Percentiles rank a stretch among this genome's conserved stretches.
These are phyloP conservation scores for Alternaria ethzedia DNA, from an alignment of 2,329 filamentous ascomycete genomes.

Conservation along the genomic window DNA sequence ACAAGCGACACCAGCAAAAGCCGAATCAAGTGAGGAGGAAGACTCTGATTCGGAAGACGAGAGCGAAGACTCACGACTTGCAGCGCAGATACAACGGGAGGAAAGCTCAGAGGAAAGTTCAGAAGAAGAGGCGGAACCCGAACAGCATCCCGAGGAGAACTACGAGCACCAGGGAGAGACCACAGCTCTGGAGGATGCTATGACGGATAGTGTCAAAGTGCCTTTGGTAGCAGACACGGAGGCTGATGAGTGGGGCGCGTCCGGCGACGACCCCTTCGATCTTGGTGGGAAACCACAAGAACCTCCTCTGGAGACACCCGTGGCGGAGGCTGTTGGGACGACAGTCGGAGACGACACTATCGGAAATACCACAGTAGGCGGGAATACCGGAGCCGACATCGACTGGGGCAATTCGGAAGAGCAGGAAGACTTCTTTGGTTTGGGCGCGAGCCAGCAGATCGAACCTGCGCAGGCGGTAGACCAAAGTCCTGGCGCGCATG, in stretches of 20 bases:
- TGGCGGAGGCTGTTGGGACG: slow-evolving; percentile 38
- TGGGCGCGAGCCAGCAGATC: slow-evolving; percentile 16
- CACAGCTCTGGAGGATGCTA: slow-evolving; percentile 54
- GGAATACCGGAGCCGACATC: slow-evolving; percentile 36
- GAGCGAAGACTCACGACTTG: slow-evolving; percentile 40
- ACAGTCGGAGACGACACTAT: slow-evolving; percentile 41
- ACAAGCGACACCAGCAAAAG: not conserved
- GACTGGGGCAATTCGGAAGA: slow-evolving; percentile 46
- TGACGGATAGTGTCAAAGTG: slow-evolving; percentile 51
- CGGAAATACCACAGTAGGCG: slow-evolving; percentile 37
- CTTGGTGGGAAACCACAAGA: slow-evolving; percentile 35
- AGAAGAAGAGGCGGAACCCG: slow-evolving; percentile 13
- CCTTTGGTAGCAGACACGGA: slow-evolving; percentile 52
- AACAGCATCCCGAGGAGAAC: slow-evolving; percentile 37
- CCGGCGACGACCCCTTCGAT: slow-evolving; percentile 39
- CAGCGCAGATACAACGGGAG: slow-evolving; percentile 26
- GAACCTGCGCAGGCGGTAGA: slow-evolving; percentile 24
- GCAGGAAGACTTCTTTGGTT: slow-evolving; percentile 42
- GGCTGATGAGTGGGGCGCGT: slow-evolving; percentile 44
- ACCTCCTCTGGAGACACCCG: slow-evolving; percentile 27
- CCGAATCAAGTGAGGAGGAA: slow-evolving; percentile 20
- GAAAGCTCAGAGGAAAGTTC: slow-evolving; percentile 43
- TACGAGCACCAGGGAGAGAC: slow-evolving; percentile 58
- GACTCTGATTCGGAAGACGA: slow-evolving; percentile 30
- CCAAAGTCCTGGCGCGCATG: slow-evolving; percentile 29